These are phyloP conservation scores for Rhizopogon salebrosus DNA, from an alignment of 768 basidiomycete genomes.

Conservation along the genomic window DNA sequence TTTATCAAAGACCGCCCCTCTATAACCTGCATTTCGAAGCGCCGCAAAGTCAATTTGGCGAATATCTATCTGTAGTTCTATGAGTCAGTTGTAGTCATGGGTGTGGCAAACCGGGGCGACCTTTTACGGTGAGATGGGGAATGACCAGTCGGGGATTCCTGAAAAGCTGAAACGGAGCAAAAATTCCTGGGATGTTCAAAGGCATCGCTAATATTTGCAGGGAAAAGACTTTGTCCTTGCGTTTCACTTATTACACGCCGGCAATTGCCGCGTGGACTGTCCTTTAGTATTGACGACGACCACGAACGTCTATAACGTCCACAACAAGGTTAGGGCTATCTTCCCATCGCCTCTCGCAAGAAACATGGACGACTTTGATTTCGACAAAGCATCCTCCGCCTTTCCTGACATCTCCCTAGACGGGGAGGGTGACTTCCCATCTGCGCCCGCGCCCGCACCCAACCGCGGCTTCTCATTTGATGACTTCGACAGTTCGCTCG, in stretches of 20 bases:
- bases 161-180: slow-evolving; percentile 68
- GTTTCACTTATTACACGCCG: background rate
- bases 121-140: slow-evolving; percentile 62
- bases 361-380: slow-evolving; percentile 57
- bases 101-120: slow-evolving; percentile 30
- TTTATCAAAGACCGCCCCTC: slow-evolving; percentile 93
- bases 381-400: slow-evolving; percentile 73
- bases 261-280: background rate
- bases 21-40: slow-evolving; percentile 71
- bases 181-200: slow-evolving; percentile 64
- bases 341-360: background rate
- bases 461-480: slow-evolving; percentile 59
- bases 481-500: slow-evolving; percentile 50
- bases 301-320: background rate
- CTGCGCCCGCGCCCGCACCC: slow-evolving; percentile 23
- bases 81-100: slow-evolving; percentile 5
- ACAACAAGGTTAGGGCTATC: background rate
- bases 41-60: slow-evolving; percentile 76
- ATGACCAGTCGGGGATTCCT: slow-evolving; percentile 62
- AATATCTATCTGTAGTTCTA: slow-evolving; percentile 63
- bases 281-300: background rate
- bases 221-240: background rate
- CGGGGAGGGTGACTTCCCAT: slow-evolving; percentile 45
- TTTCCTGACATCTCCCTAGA: slow-evolving; percentile 85
- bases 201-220: slow-evolving; percentile 43